Conservation (phyloP, 768 basidiomycete genomes). For the Hypsizygus marmoreus region DNA sequence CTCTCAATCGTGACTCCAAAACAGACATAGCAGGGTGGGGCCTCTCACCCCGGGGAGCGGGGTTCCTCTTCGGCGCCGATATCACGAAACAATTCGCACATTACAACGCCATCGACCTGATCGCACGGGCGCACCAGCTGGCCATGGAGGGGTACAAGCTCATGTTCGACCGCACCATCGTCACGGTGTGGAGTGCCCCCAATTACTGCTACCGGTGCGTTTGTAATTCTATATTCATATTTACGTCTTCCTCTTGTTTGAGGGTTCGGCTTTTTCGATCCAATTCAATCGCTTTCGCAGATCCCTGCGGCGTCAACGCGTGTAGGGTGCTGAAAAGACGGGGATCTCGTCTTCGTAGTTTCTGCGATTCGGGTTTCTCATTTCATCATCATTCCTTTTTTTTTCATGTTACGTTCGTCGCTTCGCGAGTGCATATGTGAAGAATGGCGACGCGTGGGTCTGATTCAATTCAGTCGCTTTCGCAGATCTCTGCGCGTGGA, state of each 20-base stretch:
- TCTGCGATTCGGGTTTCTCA: too few species aligned
- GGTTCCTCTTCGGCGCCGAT: conserved; percentile 92
- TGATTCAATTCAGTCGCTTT: too few species aligned
- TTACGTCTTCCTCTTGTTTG: conserved; percentile 8
- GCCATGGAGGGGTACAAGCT: conserved; percentile 98
- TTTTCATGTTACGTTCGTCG: too few species aligned
- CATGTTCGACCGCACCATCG: conserved; percentile 94
- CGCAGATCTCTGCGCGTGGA: too few species aligned
- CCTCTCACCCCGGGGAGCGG: conserved; percentile 95
- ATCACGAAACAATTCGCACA: conserved; percentile 90
- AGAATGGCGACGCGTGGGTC: too few species aligned
- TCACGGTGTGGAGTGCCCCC: conserved; percentile 97
- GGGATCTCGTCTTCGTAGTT: too few species aligned
- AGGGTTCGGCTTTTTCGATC: neutral
- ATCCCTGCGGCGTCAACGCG: too few species aligned
- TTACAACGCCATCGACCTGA: conserved; percentile 89
- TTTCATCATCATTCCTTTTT: too few species aligned
- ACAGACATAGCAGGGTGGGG: conserved; percentile 94
- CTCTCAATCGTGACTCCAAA: neutral
- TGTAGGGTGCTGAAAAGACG: too few species aligned
- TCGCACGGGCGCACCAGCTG: conserved; percentile 96
- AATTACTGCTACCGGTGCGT: conserved; percentile 97
- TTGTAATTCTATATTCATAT: conserved; percentile 6
- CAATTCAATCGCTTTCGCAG: too few species aligned
- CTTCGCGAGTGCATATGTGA: too few species aligned